Conservation (phyloP, 108 stramenopile species). For the Bacterosira constricta region DNA sequence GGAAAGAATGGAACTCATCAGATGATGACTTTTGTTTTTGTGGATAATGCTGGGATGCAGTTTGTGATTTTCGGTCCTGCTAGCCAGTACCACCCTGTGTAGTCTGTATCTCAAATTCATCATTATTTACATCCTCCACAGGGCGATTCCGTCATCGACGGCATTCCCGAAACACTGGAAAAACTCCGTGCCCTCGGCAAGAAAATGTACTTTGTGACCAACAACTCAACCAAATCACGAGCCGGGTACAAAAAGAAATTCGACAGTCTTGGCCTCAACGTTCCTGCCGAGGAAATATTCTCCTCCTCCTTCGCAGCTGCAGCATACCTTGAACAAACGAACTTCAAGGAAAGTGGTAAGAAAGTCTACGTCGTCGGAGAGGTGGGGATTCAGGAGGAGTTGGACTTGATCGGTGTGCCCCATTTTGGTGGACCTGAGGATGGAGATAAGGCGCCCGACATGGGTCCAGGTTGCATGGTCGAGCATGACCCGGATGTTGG, state of each 20-base stretch:
- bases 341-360: conserved; percentile 93
- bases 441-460: conserved; percentile 79
- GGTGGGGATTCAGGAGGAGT: conserved; percentile 94
- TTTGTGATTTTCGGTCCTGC: neutral
- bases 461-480: conserved; percentile 89
- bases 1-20: too few relatives aligned
- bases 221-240: conserved; percentile 97
- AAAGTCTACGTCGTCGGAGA: conserved; percentile 97
- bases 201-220: conserved; percentile 97
- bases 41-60: neutral
- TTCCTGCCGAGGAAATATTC: conserved; percentile 95
- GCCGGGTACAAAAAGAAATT: conserved; percentile 95
- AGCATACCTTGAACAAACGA: conserved; percentile 96
- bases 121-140: conserved; percentile 1
- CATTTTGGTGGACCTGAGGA: conserved; percentile 95
- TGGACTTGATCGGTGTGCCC: conserved; percentile 94
- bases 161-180: conserved; percentile 91
- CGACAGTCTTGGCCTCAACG: conserved; percentile 85
- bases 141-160: conserved; percentile 93
- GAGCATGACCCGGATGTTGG: conserved; percentile 92
- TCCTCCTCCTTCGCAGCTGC: conserved; percentile 95
- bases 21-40: too few relatives aligned
- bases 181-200: conserved; percentile 88
- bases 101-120: conserved; percentile 1
- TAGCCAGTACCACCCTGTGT: neutral